Evolutionary conservation across 768 basidiomycete genomes (phyloP).

Genomic region (Lyophyllum semitale): DNA sequence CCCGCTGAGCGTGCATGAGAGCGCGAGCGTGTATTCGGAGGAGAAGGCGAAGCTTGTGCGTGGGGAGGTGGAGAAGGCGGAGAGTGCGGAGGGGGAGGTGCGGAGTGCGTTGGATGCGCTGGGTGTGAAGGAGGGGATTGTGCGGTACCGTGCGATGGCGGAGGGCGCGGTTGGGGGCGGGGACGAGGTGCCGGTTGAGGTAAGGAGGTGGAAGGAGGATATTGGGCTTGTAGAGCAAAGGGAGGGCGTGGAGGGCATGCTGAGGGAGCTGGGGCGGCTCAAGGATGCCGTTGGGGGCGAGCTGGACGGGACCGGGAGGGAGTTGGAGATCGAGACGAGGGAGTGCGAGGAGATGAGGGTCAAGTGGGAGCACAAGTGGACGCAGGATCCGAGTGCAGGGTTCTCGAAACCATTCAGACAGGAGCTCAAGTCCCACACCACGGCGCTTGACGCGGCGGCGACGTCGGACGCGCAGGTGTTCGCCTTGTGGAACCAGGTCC

Average conservation of each 20-base stretch:
- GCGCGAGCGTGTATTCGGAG: constrained; percentile 95
- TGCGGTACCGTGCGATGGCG: constrained; percentile 70
- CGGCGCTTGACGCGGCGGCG: constrained; percentile 74
- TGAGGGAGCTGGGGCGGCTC: constrained; percentile 58
- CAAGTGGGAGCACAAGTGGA: constrained; percentile 85
- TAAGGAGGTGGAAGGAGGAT: constrained; percentile 74
- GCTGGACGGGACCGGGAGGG: constrained; percentile 60
- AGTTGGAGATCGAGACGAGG: constrained; percentile 79
- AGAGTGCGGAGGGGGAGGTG: constrained; percentile 79
- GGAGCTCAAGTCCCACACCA: constrained; percentile 77
- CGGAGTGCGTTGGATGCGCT: constrained; percentile 79
- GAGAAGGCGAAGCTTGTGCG: constrained; percentile 95
- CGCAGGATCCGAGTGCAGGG: constrained; percentile 79
- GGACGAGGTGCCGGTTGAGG: constrained; percentile 62
- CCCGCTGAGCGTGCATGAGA: constrained; percentile 93
- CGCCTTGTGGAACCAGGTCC: constrained; percentile 70
- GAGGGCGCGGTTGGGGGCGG: constrained; percentile 62
- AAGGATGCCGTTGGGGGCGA: constrained; percentile 60
- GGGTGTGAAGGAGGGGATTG: constrained; percentile 72
- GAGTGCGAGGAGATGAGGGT: constrained; percentile 90
- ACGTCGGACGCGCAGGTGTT: constrained; percentile 78
- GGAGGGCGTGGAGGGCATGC: constrained; percentile 64
- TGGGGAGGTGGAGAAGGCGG: constrained; percentile 84
- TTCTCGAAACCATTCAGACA: constrained; percentile 70
- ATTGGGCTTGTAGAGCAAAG: constrained; percentile 68